phyloP scores from a whole-genome alignment of 1,284 basidiomycete species.

The Flammula alnicola region DNA sequence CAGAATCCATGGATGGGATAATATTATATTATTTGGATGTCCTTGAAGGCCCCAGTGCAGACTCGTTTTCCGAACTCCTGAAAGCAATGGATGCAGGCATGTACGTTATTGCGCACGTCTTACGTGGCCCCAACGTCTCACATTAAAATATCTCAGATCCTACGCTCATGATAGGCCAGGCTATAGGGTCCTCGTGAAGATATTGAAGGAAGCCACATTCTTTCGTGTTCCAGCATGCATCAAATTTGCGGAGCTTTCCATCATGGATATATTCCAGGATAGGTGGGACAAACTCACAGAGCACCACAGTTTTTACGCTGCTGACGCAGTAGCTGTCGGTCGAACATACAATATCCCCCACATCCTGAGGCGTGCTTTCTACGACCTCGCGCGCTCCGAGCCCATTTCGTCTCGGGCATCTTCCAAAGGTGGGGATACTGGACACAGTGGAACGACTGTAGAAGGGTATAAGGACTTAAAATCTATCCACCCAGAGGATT shows the following conservation, averaged over 20 bases:
- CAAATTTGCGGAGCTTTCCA: too few relatives aligned
- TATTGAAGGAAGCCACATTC: too few relatives aligned
- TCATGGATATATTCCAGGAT: too few relatives aligned
- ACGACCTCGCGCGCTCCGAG: constrained; percentile 7
- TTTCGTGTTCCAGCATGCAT: too few relatives aligned
- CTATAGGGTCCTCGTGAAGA: too few relatives aligned
- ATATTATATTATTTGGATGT: constrained; percentile 32
- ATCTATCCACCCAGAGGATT: neutral
- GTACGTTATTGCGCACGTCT: constrained; percentile 27
- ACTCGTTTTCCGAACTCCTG: constrained; percentile 41
- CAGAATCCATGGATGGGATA: constrained; percentile 29
- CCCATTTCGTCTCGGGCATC: neutral
- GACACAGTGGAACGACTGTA: neutral
- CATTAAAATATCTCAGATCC: neutral
- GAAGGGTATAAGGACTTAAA: neutral
- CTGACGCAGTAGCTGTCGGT: neutral
- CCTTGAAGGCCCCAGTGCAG: constrained; percentile 22
- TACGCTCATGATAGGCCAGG: neutral
- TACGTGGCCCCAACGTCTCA: neutral
- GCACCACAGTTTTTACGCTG: neutral
- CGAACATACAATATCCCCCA: neutral
- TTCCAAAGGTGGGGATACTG: constrained; percentile 1
- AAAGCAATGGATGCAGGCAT: constrained; percentile 39
- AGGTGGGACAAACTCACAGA: neutral
- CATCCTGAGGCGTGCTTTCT: constrained; percentile 6